Percentiles rank a stretch among this genome's conserved stretches.
phyloP scores from a whole-genome alignment of 2,329 filamentous ascomycete species.

The Neopestalotiopsis rosae region DNA sequence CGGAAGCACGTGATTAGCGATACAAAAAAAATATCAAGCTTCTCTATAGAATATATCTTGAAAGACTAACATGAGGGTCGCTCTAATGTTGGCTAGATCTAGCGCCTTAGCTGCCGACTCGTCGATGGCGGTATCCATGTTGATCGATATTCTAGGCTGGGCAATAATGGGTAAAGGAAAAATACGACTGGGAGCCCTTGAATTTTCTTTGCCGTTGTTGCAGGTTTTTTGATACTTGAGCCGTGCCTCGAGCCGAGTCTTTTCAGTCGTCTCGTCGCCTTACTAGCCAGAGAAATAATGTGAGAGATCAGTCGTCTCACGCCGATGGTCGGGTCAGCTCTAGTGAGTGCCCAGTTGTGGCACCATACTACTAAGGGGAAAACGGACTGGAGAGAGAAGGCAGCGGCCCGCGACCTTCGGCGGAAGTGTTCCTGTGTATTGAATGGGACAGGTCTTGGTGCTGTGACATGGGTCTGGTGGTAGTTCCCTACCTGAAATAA shows the following conservation, averaged over 20 bases:
- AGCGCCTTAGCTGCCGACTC: conserved; percentile 83
- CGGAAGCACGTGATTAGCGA: conserved; percentile 3
- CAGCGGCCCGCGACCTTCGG: not conserved
- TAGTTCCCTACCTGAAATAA: not conserved
- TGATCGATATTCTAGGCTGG: not conserved
- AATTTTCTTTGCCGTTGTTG: not conserved
- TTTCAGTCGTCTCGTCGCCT: not conserved
- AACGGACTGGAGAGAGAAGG: not conserved
- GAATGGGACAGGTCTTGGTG: too few relatives aligned
- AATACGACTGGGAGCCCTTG: not conserved
- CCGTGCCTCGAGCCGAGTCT: not conserved
- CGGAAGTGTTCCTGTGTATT: conserved; percentile 3
- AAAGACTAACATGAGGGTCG: conserved; percentile 80
- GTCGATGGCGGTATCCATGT: conserved; percentile 91
- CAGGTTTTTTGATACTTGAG: not conserved
- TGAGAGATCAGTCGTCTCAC: not conserved
- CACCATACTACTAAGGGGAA: not conserved
- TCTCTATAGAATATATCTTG: not conserved
- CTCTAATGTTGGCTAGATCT: conserved; percentile 90
- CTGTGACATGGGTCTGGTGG: not conserved
- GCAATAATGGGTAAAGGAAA: not conserved
- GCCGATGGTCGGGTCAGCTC: conserved; percentile 9
- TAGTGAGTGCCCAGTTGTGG: conserved; percentile 1
- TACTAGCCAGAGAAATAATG: not conserved
- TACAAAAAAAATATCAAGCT: not conserved